Conservation (phyloP, 208 protist species). For the Crithidia expoeki region DNA sequence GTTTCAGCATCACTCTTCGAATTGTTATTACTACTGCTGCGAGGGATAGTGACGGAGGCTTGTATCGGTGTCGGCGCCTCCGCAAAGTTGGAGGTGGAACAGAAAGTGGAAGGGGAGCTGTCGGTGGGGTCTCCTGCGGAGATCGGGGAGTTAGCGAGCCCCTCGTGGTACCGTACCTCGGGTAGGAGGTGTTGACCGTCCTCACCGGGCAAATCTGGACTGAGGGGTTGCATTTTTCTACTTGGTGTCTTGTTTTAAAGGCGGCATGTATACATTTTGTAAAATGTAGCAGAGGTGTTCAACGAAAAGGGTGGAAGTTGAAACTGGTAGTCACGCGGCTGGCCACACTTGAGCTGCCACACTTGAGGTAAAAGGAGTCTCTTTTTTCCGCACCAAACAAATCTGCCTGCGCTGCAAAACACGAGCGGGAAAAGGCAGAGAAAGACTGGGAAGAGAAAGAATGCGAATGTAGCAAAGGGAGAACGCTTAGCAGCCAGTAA, state of each 20-base stretch:
- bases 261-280: too few relatives aligned
- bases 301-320: too few relatives aligned
- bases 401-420: neutral
- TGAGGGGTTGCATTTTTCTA: neutral
- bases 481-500: too few relatives aligned
- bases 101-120: constrained; percentile 4
- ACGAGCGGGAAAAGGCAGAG: neutral
- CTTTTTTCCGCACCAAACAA: too few relatives aligned
- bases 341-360: too few relatives aligned
- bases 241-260: too few relatives aligned
- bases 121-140: neutral
- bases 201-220: neutral
- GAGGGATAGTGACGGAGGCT: too few relatives aligned
- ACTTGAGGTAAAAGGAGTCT: too few relatives aligned
- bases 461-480: neutral
- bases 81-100: neutral
- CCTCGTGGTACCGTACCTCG: neutral
- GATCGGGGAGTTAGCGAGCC: neutral
- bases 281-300: too few relatives aligned
- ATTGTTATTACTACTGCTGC: too few relatives aligned
- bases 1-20: too few relatives aligned
- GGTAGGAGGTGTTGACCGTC: neutral
- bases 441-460: neutral
- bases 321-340: too few relatives aligned
- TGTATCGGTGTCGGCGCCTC: neutral